Percentiles rank a stretch among this genome's conserved stretches.
These are phyloP conservation scores for Quambalaria eucalypti DNA, from an alignment of 1,284 basidiomycete genomes.

Conservation along the genomic window DNA sequence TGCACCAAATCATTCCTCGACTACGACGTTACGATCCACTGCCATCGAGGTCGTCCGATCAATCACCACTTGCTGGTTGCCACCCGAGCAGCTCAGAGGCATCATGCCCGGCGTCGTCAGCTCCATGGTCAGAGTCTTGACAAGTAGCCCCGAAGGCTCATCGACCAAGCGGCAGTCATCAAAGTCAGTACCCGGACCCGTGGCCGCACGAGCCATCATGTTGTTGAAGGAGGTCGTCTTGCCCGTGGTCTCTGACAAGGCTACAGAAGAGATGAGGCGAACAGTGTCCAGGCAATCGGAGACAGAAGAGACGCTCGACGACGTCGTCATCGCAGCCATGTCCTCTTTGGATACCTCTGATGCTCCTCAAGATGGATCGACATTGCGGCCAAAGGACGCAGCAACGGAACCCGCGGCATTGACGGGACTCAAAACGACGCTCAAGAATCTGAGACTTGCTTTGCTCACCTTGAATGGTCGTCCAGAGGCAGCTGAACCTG, in stretches of 20 bases:
- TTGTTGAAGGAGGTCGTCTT: not conserved
- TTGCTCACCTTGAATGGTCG: not conserved
- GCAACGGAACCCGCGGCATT: not conserved
- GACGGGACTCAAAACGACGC: not conserved
- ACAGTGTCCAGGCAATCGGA: not conserved
- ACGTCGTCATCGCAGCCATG: not conserved
- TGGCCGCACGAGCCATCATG: not conserved
- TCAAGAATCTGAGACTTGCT: not conserved
- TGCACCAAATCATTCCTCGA: not conserved
- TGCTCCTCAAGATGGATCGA: not conserved
- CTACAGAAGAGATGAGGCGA: not conserved
- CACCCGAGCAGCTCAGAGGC: not conserved
- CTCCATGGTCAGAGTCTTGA: not conserved
- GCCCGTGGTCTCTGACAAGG: not conserved
- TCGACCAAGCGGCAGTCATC: not conserved
- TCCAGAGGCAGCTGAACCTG: not conserved
- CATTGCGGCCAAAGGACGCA: not conserved
- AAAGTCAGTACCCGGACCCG: not conserved
- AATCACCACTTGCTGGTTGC: slow-evolving; percentile 1
- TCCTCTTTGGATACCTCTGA: not conserved
- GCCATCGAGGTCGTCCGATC: slow-evolving; percentile 1
- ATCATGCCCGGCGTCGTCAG: not conserved
- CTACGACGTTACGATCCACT: not conserved
- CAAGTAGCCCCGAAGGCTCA: not conserved
- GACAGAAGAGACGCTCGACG: not conserved